Base-by-base conservation (phyloP, 345 rosid genomes). In the Salix udensis region DNA sequence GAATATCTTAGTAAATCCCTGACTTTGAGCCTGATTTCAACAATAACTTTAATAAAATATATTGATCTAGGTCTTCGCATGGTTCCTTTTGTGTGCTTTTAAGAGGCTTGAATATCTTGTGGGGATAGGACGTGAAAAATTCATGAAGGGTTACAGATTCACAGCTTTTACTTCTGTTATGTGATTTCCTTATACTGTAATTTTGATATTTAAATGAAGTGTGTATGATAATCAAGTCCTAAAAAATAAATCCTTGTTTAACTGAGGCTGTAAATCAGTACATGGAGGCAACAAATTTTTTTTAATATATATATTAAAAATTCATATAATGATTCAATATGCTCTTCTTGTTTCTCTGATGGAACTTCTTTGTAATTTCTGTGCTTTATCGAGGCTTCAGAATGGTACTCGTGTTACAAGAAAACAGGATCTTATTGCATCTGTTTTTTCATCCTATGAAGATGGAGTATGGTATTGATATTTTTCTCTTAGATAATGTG, bases 401-500 rank as follows among this genome's bases (percentile, higher is more conserved):
- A 83, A 79, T 65, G 79, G 81, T 77, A 74, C 76, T 48, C 78
- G 78, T 23, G 84, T 89, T 78, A 80, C 87, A 82, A 90, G 91
- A 85, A 95, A 95, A 86, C 83, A 82, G 77, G 89, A 91, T 80
- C 85, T 93, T 67, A 79, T 91, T 60, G 79, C 82, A 71, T 85
- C 86, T 79, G 84, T 93, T 82, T 85, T 86, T 31, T 86, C 88
- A 72, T 84, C 64, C 67, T 90, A 85, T 80, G 79, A 82, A 65
- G 91, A 85, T 77, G 90, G 88, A 75, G 72, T 75, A 39, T 82
- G 97, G 97, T 90, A 82, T 7, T 52, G 67, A 75, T 66, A 58
- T 71, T 71, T 80, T 67, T 31, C 55, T 72, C 39, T 26, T 28
- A 42, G 42, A 23, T 48, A n/a, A 31, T 28, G 4, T 69, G 34